Evolutionary conservation across 2,329 filamentous ascomycete genomes (phyloP), one percentile per base, ranked within the genome.

Genomic region (Claviceps sp.): DNA sequence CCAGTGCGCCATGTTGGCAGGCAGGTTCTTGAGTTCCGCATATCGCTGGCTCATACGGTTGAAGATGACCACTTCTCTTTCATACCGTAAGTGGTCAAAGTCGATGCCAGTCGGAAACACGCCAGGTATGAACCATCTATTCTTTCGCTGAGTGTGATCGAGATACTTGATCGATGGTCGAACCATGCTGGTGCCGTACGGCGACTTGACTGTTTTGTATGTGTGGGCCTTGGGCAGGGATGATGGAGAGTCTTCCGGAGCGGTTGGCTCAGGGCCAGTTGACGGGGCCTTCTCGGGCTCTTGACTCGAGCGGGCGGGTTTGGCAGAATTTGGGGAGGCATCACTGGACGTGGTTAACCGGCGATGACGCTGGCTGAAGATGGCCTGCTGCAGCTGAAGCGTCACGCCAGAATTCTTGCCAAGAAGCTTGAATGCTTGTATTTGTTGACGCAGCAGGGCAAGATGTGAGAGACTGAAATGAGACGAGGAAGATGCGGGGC

Each of bases 91-190:
- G 56, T 89, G 85, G 58, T 95, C 88, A 46, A 91, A 79, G 63
- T 98, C 89, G 49, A 97, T 78, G 8, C 93, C 91, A 6, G 86
- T 79, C 5, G 93, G 90, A 70, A 96, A 88, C 52, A 95, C 81
- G 56, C 88, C 88, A 1, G 93, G 88, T 41, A 97, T 84, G 57
- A 90, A 83, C 52, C 83, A 78, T 43, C 91, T 83, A 57, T 87
- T 85, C 57, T 82, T 81, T 54, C 90, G 84, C 54, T 81, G 77
- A 2, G 78, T 77, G 66, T 97, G 91, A 48, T 90, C 84, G 40
- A 81, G 76, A 65, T 95, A 95, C 66, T 79, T 85, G 62, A 97
- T 88, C 11, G 70, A 68, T 47, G 75, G 70, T 41, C 72, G 72
- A 43, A 81, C 67, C 60, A 77, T 70, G 50, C 69, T 70, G 16